Evolutionary conservation across 2,329 filamentous ascomycete species (phyloP), one percentile per base, ranked within the genome.

Genomic region (Penicillium decumbens): DNA sequence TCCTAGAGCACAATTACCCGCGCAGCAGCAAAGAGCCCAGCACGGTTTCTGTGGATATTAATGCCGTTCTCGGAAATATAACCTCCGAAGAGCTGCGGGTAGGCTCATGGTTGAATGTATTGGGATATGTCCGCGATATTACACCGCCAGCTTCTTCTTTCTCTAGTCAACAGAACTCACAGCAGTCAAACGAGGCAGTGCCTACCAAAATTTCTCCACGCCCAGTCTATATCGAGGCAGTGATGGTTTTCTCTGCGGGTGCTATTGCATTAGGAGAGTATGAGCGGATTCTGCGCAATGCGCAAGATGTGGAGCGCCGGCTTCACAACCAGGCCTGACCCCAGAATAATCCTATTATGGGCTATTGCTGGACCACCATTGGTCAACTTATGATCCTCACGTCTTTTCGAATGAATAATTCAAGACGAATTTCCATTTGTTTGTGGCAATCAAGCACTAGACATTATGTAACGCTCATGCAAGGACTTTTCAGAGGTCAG

Each of bases 81-180:
- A 81, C 80, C 18, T 71, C 78, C 20, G 78, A 84, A 48, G 77
- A 87, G 43, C 78, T 87, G 45, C 78, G 83, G 43, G 73, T 87
- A 24, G 92, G 92, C n/a, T 79, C 85, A 51, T 96, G 91, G 90
- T 71, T 96, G 43, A 95, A 96, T 65, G 78, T 96, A 3, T 81
- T 96, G 57, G 92, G 91, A 5, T 95, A 95, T 66, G 75, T 91
- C 51, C 77, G 75, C 35, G 65, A 65, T 38, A 37, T 35, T 9
- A n/a, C 27, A 6, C 43, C 43, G 18, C 51, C 51, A 13, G 25
- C 45, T 27, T 29, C 35, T 4, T 59, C 56, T 13, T 56, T 59
- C 7, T 60, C 57, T 4, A 53, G 46, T 25, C 49, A 53, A 15
- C 38, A 38, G 8, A 35, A 48, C 15, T 51, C 45, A 4, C 49